Base-by-base conservation (phyloP, 2,329 filamentous ascomycete genomes). In the Diaporthe ilicicola region DNA sequence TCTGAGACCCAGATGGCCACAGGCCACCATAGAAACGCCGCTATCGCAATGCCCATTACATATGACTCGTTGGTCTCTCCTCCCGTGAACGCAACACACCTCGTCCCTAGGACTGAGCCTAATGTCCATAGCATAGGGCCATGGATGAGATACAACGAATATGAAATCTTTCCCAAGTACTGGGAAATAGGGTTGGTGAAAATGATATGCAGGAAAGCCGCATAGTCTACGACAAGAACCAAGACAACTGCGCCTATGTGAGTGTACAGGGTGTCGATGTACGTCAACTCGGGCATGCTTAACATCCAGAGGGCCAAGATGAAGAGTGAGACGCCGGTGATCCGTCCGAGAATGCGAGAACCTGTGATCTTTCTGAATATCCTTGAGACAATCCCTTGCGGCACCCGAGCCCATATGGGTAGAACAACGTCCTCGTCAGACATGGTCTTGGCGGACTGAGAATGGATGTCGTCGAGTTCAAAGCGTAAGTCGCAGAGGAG, bases 401-500 rank as follows among this genome's bases (percentile, higher is more conserved):
- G 53, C 4, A 55, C 70, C 12, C 42, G 46, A 7, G 66, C 59
- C 72, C 72, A 72, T 15, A 56, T 32, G 2, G 69, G 65, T 7
- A 61, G 37, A 7, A 55, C 44, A 6, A 17, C 12, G 15, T 27
- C 42, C n/a, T 71, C 46, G 2, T 15, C 32, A 19, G 67, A 42
- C 29, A 19, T 24, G 6, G 13, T 24, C 1, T 51, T 24, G 19
- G 59, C 69, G 2, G 34, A 9, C 3, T 22, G 46, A 1, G 53
- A 19, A 17, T 15, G 10, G 6, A 64, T n/a, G 12, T 73, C 68
- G n/a, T 75, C 74, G 6, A 77, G 37, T 64, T 73, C 69, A 34
- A 79, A 76, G 64, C 75, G 74, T 19, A 76, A 17, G 48, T 80
- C 79, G 53, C 78, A 80, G 24, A 77, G 44, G 12, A 80, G 69